Percentiles rank a stretch among this genome's conserved stretches.
These are phyloP conservation scores for Gentiana dahurica DNA, from an alignment of 257 asterid species.

Conservation along the genomic window DNA sequence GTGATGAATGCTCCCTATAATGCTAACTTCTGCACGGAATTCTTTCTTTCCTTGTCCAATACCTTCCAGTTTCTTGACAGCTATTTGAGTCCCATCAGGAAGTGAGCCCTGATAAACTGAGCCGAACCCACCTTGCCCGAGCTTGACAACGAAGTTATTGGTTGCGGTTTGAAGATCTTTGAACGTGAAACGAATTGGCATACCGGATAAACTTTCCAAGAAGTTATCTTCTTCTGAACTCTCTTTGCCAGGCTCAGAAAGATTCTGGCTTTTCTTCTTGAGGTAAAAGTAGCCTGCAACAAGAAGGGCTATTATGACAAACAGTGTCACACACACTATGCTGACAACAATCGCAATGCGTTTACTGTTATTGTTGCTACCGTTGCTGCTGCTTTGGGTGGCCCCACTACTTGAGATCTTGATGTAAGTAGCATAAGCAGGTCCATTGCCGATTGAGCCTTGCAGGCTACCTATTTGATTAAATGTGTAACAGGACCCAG, in stretches of 20 bases:
- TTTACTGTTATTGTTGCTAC: constrained; percentile 19
- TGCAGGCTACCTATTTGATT: constrained; percentile 55
- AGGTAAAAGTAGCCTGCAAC: constrained; percentile 28
- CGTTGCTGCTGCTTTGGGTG: constrained; percentile 13
- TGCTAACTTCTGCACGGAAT: constrained; percentile 94
- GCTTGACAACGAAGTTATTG: constrained; percentile 49
- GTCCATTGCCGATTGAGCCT: constrained; percentile 21
- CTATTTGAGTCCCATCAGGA: constrained; percentile 60
- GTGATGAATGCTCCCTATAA: constrained; percentile 95
- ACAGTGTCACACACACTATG: constrained; percentile 36
- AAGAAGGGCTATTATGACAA: constrained; percentile 38
- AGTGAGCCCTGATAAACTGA: constrained; percentile 80
- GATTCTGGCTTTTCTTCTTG: constrained; percentile 34
- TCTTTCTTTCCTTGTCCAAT: constrained; percentile 96
- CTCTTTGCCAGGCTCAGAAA: constrained; percentile 35
- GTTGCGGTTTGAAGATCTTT: constrained; percentile 74
- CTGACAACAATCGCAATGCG: constrained; percentile 30
- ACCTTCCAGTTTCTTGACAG: constrained; percentile 89
- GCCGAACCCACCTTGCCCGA: constrained; percentile 99
- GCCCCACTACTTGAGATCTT: constrained; percentile 24
- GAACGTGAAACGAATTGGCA: constrained; percentile 86
- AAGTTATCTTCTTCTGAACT: constrained; percentile 84
- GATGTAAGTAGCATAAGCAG: constrained; percentile 27
- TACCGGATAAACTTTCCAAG: constrained; percentile 66
- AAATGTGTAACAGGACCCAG: constrained; percentile 65